Percentiles rank a stretch among this genome's conserved stretches.
phyloP scores from a whole-genome alignment of 306 rosid species.

The Lablab purpureus region DNA sequence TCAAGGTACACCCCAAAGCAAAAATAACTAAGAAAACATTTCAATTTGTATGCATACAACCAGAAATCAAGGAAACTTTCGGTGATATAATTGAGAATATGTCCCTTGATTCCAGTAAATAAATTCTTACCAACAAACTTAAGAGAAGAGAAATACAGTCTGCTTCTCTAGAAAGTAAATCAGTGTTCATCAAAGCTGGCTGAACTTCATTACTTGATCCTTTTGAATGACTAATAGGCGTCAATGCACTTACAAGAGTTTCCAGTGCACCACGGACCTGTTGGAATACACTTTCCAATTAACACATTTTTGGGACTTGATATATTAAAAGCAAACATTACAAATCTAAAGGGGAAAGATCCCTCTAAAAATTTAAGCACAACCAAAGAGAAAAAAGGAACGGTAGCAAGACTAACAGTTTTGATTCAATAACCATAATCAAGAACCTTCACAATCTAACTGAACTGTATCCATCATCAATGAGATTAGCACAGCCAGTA shows the following conservation, averaged over 20 bases:
- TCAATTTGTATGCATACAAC: conserved; percentile 19
- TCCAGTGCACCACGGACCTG: conserved; percentile 89
- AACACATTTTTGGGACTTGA: conserved; percentile 35
- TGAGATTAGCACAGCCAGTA: conserved; percentile 20
- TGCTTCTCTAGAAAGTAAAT: conserved; percentile 82
- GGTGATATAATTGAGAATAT: neutral
- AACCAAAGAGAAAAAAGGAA: conserved; percentile 20
- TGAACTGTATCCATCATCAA: neutral
- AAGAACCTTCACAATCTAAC: conserved; percentile 16
- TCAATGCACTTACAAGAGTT: conserved; percentile 81
- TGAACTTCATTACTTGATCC: conserved; percentile 71
- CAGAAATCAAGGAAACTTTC: conserved; percentile 8
- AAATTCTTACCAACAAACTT: conserved; percentile 74
- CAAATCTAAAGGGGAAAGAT: neutral
- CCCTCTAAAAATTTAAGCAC: neutral
- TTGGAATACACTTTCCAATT: conserved; percentile 31
- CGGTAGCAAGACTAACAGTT: neutral
- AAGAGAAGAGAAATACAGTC: conserved; percentile 81
- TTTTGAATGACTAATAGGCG: conserved; percentile 75
- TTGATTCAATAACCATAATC: conserved; percentile 15
- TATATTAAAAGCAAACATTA: conserved; percentile 2
- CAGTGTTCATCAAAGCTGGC: conserved; percentile 78
- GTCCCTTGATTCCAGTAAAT: too few relatives aligned
- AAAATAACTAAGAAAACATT: conserved; percentile 1
- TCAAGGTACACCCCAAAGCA: conserved; percentile 32